Evolutionary conservation across 2,329 filamentous ascomycete genomes (phyloP), one percentile per base, ranked within the genome.

Genomic region (Pseudogymnoascus sp.): DNA sequence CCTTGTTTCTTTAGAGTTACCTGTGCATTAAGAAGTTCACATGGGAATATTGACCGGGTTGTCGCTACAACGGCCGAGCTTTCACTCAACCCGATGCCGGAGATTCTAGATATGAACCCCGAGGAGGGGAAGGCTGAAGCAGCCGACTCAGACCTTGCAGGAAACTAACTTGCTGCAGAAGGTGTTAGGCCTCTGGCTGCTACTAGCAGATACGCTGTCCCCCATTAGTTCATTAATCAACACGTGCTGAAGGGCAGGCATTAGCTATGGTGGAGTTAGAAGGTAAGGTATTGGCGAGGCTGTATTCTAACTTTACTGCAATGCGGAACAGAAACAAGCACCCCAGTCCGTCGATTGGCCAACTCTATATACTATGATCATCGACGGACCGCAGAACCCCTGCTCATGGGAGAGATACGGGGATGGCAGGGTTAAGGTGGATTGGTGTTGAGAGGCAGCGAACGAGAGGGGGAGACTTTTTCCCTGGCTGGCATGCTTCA

Each of bases 121-220:
- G 48, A 55, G 48, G 27, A 17, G 48, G n/a, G 27, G 48, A 15
- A 21, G 1, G 29, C 21, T 55, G 48, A 55, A 33, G 33, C 48
- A 55, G 29, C 29, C 48, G 8, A 55, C 5, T 33, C 5, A 31
- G 29, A 33, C 29, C 48, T 33, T 55, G 48, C 29, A 55, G n/a
- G n/a, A 55, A 55, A 55, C 48, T 55, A 55, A 55, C 48, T 55
- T 55, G 48, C 29, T 55, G 29, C 5, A 55, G 48, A 55, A 33
- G 48, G 48, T 55, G 48, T 21, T 55, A 17, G 10, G 9, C 29
- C 44, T 27, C 15, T 17, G 10, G 48, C n/a, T 33, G 15, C 48
- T 29, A 55, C 48, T 55, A 55, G 21, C 48, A 33, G 48, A 29
- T 4, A 31, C 29, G 48, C 48, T 33, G n/a, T 33, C 29, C 48